Evolutionary conservation across 768 basidiomycete species (phyloP).

Genomic region (Rubroboletus satanas): DNA sequence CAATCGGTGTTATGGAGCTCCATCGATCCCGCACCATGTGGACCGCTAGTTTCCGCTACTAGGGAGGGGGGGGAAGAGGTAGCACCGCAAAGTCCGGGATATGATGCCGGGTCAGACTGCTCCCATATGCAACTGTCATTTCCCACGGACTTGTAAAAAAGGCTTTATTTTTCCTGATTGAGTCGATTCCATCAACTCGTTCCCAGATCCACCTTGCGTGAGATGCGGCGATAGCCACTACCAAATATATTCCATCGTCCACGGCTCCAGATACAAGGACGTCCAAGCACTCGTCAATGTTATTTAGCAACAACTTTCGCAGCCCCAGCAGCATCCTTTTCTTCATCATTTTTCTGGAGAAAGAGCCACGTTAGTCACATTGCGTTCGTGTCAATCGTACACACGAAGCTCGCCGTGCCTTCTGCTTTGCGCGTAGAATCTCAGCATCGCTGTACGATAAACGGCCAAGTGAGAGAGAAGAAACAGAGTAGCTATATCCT

Average conservation of each 20-base stretch:
- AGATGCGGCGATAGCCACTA: slow-evolving; percentile 24
- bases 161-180: slow-evolving; percentile 14
- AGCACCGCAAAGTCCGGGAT: slow-evolving; percentile 30
- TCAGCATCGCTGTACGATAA: slow-evolving; percentile 64
- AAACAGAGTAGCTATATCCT: slow-evolving; percentile 10
- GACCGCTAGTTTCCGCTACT: slow-evolving; percentile 17
- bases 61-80: not conserved
- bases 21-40: slow-evolving; percentile 20
- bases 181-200: slow-evolving; percentile 4
- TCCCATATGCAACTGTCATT: slow-evolving; percentile 8
- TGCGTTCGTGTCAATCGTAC: not conserved
- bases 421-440: slow-evolving; percentile 72
- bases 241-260: slow-evolving; percentile 10
- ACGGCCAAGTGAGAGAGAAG: slow-evolving; percentile 24
- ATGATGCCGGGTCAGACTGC: slow-evolving; percentile 6
- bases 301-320: slow-evolving; percentile 33
- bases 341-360: slow-evolving; percentile 53
- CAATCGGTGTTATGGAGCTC: slow-evolving; percentile 4
- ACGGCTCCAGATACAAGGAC: too few relatives aligned
- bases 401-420: slow-evolving; percentile 42
- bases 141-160: slow-evolving; percentile 2
- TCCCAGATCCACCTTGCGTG: slow-evolving; percentile 20
- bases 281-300: slow-evolving; percentile 25
- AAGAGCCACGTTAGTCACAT: slow-evolving; percentile 6
- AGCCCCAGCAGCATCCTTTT: slow-evolving; percentile 33